A percentile compares a stretch with the other conserved stretches of the same genome.
Evolutionary conservation across 768 basidiomycete species (phyloP).

Genomic region (Mycena kentingensis): DNA sequence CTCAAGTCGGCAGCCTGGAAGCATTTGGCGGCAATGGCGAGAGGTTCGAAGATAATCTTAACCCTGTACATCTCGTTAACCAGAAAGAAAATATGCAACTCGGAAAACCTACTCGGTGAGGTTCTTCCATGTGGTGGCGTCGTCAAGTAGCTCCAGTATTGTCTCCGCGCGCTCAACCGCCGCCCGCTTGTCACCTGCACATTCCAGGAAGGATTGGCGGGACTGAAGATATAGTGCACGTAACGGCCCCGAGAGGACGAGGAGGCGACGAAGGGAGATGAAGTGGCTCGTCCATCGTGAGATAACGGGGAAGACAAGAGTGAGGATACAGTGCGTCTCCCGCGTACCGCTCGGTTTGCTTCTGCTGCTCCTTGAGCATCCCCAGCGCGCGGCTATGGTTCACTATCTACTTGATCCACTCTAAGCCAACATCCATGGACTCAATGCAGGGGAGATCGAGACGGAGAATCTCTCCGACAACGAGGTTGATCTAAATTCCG

Average conservation of each 20-base stretch:
- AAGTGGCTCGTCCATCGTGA: constrained; percentile 21
- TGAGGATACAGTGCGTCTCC: background rate
- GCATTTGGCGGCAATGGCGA: constrained; percentile 30
- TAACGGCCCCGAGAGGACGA: background rate
- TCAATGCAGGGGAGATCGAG: background rate
- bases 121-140: constrained; percentile 9
- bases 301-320: constrained; percentile 14
- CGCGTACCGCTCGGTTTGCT: background rate
- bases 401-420: constrained; percentile 12
- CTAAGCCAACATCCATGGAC: constrained; percentile 1
- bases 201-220: background rate
- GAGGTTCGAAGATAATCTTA: constrained; percentile 20
- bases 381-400: constrained; percentile 12
- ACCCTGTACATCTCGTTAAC: background rate
- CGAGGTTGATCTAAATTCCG: constrained; percentile 1
- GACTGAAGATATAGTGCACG: background rate
- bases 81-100: background rate
- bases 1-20: constrained; percentile 22
- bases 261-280: constrained; percentile 8
- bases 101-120: constrained; percentile 3
- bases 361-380: constrained; percentile 4
- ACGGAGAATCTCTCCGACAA: background rate
- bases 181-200: background rate
- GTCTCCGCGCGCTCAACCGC: constrained; percentile 2
- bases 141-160: constrained; percentile 1